Conservation (phyloP, 495 filamentous ascomycete species). For the Lophium mytilinum region DNA sequence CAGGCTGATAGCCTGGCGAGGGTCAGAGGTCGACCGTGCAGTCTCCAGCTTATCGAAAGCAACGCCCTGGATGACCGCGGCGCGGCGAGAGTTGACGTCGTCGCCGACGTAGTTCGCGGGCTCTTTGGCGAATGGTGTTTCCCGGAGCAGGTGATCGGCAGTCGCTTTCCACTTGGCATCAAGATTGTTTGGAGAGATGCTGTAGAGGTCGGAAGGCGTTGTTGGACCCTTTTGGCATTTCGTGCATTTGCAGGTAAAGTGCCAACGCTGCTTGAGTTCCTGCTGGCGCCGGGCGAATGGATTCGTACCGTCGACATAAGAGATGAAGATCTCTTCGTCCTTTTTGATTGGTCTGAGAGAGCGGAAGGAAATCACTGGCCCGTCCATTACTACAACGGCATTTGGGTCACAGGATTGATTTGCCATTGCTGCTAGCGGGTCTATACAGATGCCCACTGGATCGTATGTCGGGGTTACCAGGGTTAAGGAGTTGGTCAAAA, state of each 20-base stretch:
- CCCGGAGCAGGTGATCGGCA: conserved; percentile 8
- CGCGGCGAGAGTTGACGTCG: background rate
- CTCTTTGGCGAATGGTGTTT: background rate
- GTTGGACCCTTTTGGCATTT: conserved; percentile 39
- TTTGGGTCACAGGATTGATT: conserved; percentile 71
- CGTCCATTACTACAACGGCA: conserved; percentile 55
- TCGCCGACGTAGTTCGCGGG: conserved; percentile 20
- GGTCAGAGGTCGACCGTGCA: conserved; percentile 1
- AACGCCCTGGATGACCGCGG: conserved; percentile 21
- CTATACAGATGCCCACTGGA: conserved; percentile 53
- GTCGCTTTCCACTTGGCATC: conserved; percentile 3
- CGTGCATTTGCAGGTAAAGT: conserved; percentile 56
- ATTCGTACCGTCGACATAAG: conserved; percentile 57
- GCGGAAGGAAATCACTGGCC: conserved; percentile 34
- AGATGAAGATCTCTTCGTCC: conserved; percentile 57
- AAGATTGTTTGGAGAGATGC: conserved; percentile 10
- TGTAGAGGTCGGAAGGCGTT: conserved; percentile 23
- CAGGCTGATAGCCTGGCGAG: conserved; percentile 1
- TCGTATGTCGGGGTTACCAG: conserved; percentile 50
- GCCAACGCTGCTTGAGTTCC: conserved; percentile 51
- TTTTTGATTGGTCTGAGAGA: conserved; percentile 40
- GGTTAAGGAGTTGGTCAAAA: conserved; percentile 53
- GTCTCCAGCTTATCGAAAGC: conserved; percentile 13
- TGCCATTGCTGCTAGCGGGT: conserved; percentile 47
- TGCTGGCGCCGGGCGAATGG: conserved; percentile 40